A percentile compares a stretch with the other conserved stretches of the same genome.
These are phyloP conservation scores for Aspergillus ellipticus DNA, from an alignment of 495 filamentous ascomycete species.

Conservation along the genomic window DNA sequence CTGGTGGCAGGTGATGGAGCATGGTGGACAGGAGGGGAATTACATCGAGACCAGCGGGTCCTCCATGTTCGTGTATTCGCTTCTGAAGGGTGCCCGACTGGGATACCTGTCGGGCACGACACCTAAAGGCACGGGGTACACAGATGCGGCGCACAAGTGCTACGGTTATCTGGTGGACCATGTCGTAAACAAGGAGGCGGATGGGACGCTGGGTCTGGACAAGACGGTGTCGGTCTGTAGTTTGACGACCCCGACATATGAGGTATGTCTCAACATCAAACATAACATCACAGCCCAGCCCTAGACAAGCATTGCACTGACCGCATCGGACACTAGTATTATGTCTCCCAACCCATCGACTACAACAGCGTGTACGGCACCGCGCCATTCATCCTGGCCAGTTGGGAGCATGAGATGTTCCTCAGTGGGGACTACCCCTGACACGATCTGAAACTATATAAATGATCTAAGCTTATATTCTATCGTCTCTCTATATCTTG, in stretches of 20 bases:
- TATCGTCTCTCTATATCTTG: too few species aligned
- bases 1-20: conserved; percentile 61
- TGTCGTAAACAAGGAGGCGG: conserved; percentile 34
- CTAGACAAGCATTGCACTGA: too few species aligned
- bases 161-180: conserved; percentile 38
- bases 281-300: too few species aligned
- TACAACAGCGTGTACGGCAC: conserved; percentile 46
- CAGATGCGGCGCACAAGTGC: conserved; percentile 24
- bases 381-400: conserved; percentile 47
- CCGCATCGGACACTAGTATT: too few species aligned
- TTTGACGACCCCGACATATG: conserved; percentile 46
- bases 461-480: too few species aligned
- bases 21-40: conserved; percentile 45
- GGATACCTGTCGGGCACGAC: conserved; percentile 30
- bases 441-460: neutral
- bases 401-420: conserved; percentile 40
- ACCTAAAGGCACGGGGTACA: neutral
- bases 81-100: conserved; percentile 49
- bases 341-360: conserved; percentile 38
- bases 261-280: conserved; percentile 24
- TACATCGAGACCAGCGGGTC: conserved; percentile 59
- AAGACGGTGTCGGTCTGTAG: conserved; percentile 56
- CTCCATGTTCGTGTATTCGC: conserved; percentile 57
- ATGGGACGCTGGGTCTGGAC: conserved; percentile 47
- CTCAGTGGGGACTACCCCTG: too few species aligned